phyloP scores from a whole-genome alignment of 306 rosid genomes.

The Vachellia pachyceras region DNA sequence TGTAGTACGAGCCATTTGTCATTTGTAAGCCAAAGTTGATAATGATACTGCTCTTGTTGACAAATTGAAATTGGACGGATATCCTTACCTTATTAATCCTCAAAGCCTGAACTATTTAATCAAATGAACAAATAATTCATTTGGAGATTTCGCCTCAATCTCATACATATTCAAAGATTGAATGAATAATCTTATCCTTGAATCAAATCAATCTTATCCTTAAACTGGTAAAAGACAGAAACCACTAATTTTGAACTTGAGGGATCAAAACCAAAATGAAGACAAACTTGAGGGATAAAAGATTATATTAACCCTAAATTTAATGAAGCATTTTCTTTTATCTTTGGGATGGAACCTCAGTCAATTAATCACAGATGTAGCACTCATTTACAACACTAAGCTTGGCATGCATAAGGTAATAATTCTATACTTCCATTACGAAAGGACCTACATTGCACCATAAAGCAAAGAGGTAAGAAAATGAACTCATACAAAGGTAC shows the following conservation, averaged over 20 bases:
- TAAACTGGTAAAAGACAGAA: conserved; percentile 17
- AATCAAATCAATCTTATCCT: conserved; percentile 15
- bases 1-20: no score
- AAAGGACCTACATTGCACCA: conserved; percentile 8
- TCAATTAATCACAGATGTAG: conserved; percentile 21
- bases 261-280: no score
- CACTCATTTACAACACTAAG: conserved; percentile 26
- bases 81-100: no score
- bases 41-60: no score
- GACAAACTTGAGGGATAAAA: no score
- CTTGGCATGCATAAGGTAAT: conserved; percentile 16
- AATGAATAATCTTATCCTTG: conserved; percentile 41
- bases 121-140: no score
- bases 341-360: conserved; percentile 13
- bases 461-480: not conserved
- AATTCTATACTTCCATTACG: not conserved
- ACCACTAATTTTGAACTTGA: no score
- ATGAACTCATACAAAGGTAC: conserved; percentile 1
- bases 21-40: no score
- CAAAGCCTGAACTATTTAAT: no score
- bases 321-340: not conserved
- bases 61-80: no score
- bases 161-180: conserved; percentile 23
- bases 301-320: not conserved
- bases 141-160: no score